These are phyloP conservation scores for Cyberlindnera amylophila DNA, from an alignment of 805 yeast species.

Conservation along the genomic window DNA sequence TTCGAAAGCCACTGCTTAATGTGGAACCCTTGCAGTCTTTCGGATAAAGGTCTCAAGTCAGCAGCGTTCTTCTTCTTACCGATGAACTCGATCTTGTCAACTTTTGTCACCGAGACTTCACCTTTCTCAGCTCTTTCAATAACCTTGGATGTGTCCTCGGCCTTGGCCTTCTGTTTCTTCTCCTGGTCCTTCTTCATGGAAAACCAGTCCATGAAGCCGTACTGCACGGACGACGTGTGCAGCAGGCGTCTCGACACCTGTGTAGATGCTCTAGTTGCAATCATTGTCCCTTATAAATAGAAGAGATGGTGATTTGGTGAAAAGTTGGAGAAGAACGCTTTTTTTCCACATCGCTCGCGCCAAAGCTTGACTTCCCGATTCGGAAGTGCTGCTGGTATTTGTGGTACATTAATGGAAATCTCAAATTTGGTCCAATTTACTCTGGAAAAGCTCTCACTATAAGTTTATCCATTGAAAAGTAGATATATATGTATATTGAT, in stretches of 20 bases:
- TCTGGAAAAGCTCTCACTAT: background rate
- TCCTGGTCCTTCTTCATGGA: constrained; percentile 30
- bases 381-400: constrained; percentile 2
- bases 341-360: background rate
- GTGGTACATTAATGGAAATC: background rate
- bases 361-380: constrained; percentile 15
- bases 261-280: constrained; percentile 5
- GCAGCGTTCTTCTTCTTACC: constrained; percentile 20
- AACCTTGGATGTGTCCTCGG: constrained; percentile 28
- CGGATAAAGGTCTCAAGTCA: constrained; percentile 9
- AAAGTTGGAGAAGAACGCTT: background rate
- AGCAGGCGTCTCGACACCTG: constrained; percentile 19
- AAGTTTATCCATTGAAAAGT: no score
- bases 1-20: constrained; percentile 34
- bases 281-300: no score
- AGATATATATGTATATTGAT: no score
- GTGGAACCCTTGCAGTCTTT: constrained; percentile 26
- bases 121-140: constrained; percentile 36
- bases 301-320: background rate
- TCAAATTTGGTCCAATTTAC: no score
- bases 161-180: constrained; percentile 18
- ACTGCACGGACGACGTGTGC: constrained; percentile 24
- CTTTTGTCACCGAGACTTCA: constrained; percentile 18
- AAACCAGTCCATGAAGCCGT: constrained; percentile 40
- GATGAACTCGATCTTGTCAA: constrained; percentile 27